Evolutionary conservation across 805 yeast species (phyloP), one percentile per base, ranked within the genome.

Genomic region (Monosporozyma aquatica): DNA sequence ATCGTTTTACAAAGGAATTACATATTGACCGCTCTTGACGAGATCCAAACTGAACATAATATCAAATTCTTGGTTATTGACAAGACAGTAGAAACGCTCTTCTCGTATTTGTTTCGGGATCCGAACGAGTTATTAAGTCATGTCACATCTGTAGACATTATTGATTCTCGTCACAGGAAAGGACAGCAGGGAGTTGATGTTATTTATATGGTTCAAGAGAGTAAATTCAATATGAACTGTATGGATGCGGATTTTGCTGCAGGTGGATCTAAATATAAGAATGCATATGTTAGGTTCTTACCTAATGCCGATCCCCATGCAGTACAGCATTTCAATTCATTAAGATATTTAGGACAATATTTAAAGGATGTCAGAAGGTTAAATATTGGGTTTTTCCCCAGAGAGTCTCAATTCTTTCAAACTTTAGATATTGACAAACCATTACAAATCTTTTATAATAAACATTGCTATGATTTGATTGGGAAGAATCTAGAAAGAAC

Each of bases 181-280:
- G 71, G 78, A 14, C 80, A 78, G 58, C 62, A 74, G 2, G 76
- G 79, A 15, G 70, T 85, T 36, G 90, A 82, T 50, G 97, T 87
- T 6, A 67, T 92, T 8, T 92, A 92, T 61, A 65, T 92, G 22
- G 62, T 87, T 14, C 84, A 82, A 40, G 87, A 95, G 1, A 63
- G 78, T 5, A 62, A 66, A 27, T 86, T 75, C 64, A 75, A 81
- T 29, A 64, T 87, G 44, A 81, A 80, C 44, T 89, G 97, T 62
- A 70, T 92, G 17, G 62, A 77, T 38, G 79, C 89, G 0, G 98
- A 92, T 61, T 83, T 72, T 49, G 61, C 72, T 5, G 72, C 75
- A 8, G 66, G 69, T 17, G 82, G 90, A 1, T 67, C 74, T n/a
- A 72, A 94, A 43, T 92, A 89, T 64, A 76, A 76, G 43, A 73